Evolutionary conservation across 495 filamentous ascomycete species (phyloP), one percentile per base, ranked within the genome.

Genomic region (Podospora bellae-mahoneyi): DNA sequence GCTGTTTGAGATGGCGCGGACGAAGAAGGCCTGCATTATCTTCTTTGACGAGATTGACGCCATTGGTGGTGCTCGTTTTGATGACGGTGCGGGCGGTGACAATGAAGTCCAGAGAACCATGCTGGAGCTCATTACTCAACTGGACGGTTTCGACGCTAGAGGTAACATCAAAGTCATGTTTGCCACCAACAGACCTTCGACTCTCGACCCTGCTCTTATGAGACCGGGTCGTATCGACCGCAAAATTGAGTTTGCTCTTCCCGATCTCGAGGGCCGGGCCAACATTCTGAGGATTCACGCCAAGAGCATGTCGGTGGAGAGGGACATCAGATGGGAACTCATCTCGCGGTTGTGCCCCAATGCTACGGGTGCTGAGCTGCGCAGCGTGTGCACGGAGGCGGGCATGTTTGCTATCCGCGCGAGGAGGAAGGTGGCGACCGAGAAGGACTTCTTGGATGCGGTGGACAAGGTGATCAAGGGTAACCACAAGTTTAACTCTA

Each of bases 121-220:
- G 95, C 80, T 99, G 82, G 95, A 99, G 76, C 85, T 99, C 69
- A 99, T 99, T 77, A 99, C 95, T 3, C 95, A 99, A 76, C 85
- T 99, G 67, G 95, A 99, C 78, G 95, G 95, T 66, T 99, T 99
- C 83, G 96, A 99, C 78, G 89, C 93, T 56, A 86, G 95, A 75
- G 95, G 95, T 75, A 99, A 99, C 81, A 99, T 99, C 84, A 99
- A 99, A 80, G 95, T 99, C 81, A 99, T 99, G 95, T 99, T 99
- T 75, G 95, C 95, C 68, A 99, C 95, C 74, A 99, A 99, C 84
- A 85, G 95, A 68, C 95, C 95, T 1, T 97, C 93, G 6, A 99
- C 94, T 16, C 84, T 99, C 58, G 95, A 99, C 74, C 95, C 95
- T 18, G 95, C 95, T 13, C 85, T 99, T 68, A 97, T 99, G 92